Evolutionary conservation across 2,329 filamentous ascomycete species (phyloP), one percentile per base, ranked within the genome.

Genomic region (Penicillium capsulatum): DNA sequence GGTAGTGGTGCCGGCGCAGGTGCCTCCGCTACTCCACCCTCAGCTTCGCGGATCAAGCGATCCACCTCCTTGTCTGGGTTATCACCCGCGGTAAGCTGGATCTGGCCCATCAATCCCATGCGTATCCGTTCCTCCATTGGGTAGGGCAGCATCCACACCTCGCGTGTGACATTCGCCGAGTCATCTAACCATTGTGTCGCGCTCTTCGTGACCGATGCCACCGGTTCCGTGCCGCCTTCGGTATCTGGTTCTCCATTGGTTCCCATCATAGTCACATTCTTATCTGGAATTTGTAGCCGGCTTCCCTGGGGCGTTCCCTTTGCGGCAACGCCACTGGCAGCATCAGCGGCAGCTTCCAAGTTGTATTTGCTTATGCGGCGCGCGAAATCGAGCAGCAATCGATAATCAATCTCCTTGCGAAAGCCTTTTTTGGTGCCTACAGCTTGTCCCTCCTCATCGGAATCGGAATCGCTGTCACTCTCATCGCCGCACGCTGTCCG

Each of bases 21-120:
- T 7, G 52, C 45, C 54, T 64, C 58, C 64, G 71, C 45, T 64
- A 66, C 53, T 58, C 75, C 47, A 61, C 84, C 54, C 72, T 76
- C 35, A 71, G 83, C 31, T 62, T 82, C 17, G 73, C 83, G 9
- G 10, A 71, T 59, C 44, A 70, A 36, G 30, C 63, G 57, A 28
- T 69, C 66, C 9, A 70, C 63, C 45, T 71, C 68, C 32, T 54
- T 57, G 53, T 80, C 61, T 68, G 81, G 40, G 69, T 87, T 57
- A 69, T 79, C 60, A 37, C 74, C 51, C 14, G 59, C 59, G 3
- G 63, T 57, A 6, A 67, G 51, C 40, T 71, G 67, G 28, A 71
- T 54, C 42, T 69, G 67, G 1, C 65, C 69, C 62, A 72, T 67
- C n/a, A 69, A 43, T 1, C 69, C 69, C 54, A 67, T 57, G 10